Base-by-base conservation (phyloP, 345 rosid species). In the Eutrema japonicum region DNA sequence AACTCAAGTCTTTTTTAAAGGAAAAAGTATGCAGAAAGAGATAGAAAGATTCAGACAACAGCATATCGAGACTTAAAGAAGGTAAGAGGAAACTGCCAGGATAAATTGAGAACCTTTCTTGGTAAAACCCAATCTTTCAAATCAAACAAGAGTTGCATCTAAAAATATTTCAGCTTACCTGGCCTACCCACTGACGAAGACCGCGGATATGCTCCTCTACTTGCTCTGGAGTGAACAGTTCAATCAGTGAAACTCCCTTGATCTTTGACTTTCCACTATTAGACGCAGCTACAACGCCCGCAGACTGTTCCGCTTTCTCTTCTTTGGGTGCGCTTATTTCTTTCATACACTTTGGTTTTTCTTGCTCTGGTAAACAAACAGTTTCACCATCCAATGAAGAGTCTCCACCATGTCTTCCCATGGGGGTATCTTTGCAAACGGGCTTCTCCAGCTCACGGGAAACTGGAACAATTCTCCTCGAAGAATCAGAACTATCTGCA, bases 171-270 rank as follows among this genome's bases (percentile, higher is more conserved):
- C 18, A 37, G 41, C 59, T 62, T 83, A 92, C 99, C 96, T 95
- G 99, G 76, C 99, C 98, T 78, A 92, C 99, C 98, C 99, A 95
- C 79, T 75, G 99, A 72, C 99, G 88, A 66, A 95, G 96, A 59
- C 99, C 97, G 18, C 11, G 77, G 73, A 95, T 95, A 82, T 95
- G 99, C 85, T 84, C 92, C 70, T 87, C 87, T 42, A 95, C 92
- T 87, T 95, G 98, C 81, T 92, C 98, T 30, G 98, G 99, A 13
- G 99, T 92, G 80, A 95, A 95, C 65, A 92, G 78, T 81, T 95
- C 98, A 38, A 91, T 92, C 82, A 92, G 64, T 68, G 99, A 95
- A 16, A 95, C 96, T 36, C 96, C 99, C 71, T 92, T 89, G 81
- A 95, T 90, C 81, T 86, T 95, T 57, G 99, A 94, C 83, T 95